Base-by-base conservation (phyloP, 331 rosid genomes). In the Acacia pycnantha region DNA sequence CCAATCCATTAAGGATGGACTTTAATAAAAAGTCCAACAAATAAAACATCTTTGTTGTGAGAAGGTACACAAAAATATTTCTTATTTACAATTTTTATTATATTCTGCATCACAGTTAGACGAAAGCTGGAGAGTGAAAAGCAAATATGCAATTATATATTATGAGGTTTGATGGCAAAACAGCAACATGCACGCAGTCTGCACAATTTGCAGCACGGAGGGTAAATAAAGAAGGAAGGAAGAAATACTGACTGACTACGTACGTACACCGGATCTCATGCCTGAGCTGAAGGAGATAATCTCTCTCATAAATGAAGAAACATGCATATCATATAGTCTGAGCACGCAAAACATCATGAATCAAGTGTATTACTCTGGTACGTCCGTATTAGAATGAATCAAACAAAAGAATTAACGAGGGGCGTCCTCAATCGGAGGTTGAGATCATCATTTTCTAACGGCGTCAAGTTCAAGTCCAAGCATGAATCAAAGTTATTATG, bases 391-490 rank as follows among this genome's bases (percentile, higher is more conserved):
- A 26, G 2, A 15, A 43, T 43, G 3, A 59, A 65, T 31, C 41
- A 33, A 18, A 2, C 21, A 21, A 68, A 77, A 27, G 8, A 79
- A 31, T 47, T 44, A 24, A 72, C 61, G 9, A 77, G 41, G 6
- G 84, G 79, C 19, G 82, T 65, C 84, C 51, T 80, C 64, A 86
- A 71, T 31, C 59, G 79, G 83, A 91, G 81, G 79, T 85, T 88
- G 67, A 88, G 81, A 74, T 86, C 76, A 77, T 85, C 76, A 75
- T 79, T 70, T 59, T 85, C 94, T 1, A 74, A 71, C 3, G 94
- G 98, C 19, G 88, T 82, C 82, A 90, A 78, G 76, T 87, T 91
- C 88, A 92, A 83, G 67, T 93, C 94, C 76, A 87, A 61, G 69
- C 88, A 80, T 81, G 79, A 65, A 19, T 79, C 62, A 5, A 85